phyloP scores from a whole-genome alignment of 2,329 filamentous ascomycete genomes.

The Sporothrix sp. region DNA sequence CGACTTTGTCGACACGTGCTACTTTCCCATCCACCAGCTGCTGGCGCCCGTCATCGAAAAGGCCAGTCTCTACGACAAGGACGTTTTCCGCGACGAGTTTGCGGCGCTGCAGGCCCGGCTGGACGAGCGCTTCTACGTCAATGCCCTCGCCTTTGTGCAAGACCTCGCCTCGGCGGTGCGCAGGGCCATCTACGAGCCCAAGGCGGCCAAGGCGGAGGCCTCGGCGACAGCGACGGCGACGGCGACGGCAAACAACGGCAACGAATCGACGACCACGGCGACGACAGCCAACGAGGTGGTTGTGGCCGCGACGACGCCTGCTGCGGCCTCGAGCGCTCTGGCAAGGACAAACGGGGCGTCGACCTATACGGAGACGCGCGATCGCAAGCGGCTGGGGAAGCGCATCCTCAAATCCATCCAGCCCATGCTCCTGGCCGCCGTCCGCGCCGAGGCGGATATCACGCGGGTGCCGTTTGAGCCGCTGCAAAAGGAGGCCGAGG shows the following conservation, averaged over 20 bases:
- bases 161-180: conserved; percentile 47
- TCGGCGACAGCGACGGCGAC: conserved; percentile 23
- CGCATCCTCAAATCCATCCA: conserved; percentile 79
- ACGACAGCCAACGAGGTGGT: neutral
- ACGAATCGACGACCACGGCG: neutral
- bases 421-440: conserved; percentile 63
- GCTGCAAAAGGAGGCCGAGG: conserved; percentile 64
- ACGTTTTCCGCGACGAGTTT: conserved; percentile 47
- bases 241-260: conserved; percentile 22
- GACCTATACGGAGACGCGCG: conserved; percentile 57
- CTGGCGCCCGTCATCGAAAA: conserved; percentile 71
- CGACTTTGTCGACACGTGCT: conserved; percentile 76
- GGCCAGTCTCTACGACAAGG: conserved; percentile 59
- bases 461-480: conserved; percentile 59
- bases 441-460: conserved; percentile 74
- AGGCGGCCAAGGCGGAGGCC: no score
- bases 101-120: conserved; percentile 40
- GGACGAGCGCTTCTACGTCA: conserved; percentile 48
- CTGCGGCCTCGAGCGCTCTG: neutral
- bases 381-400: conserved; percentile 77
- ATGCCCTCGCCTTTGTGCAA: conserved; percentile 45
- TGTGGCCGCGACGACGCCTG: neutral
- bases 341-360: neutral
- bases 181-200: conserved; percentile 35
- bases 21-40: conserved; percentile 76